A percentile compares a stretch with the other conserved stretches of the same genome.
These are phyloP conservation scores for Jaenimonas drosophilae DNA, from an alignment of 208 protist species.

Conservation along the genomic window DNA sequence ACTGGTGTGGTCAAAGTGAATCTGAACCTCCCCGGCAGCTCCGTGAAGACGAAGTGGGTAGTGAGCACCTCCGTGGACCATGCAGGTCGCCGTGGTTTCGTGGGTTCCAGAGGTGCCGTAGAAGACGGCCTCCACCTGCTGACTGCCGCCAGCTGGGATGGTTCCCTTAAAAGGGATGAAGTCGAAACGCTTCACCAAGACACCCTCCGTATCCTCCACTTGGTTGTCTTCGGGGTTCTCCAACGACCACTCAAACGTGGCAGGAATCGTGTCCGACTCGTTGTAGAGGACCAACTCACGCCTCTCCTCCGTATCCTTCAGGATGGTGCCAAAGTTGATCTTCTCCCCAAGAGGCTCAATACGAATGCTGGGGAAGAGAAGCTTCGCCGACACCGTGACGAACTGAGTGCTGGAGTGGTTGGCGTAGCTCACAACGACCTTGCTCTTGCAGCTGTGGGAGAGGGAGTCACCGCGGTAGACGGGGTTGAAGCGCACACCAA, in stretches of 20 bases:
- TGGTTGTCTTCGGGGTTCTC: slow-evolving; percentile 28
- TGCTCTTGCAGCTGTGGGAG: slow-evolving; percentile 60
- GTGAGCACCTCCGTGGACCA: slow-evolving; percentile 83
- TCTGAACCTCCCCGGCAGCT: slow-evolving; percentile 55
- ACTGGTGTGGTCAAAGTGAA: slow-evolving; percentile 66
- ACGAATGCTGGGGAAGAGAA: slow-evolving; percentile 86
- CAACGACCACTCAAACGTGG: slow-evolving; percentile 71
- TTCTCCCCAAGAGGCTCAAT: slow-evolving; percentile 30
- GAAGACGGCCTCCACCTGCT: slow-evolving; percentile 87
- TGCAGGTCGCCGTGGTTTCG: slow-evolving; percentile 75
- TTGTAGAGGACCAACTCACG: slow-evolving; percentile 74
- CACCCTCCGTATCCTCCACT: background rate
- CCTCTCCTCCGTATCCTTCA: slow-evolving; percentile 85
- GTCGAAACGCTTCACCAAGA: slow-evolving; percentile 75
- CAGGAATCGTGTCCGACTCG: slow-evolving; percentile 51
- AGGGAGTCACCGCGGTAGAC: slow-evolving; percentile 67
- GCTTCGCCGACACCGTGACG: slow-evolving; percentile 61
- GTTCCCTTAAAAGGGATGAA: slow-evolving; percentile 89
- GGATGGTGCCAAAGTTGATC: slow-evolving; percentile 88
- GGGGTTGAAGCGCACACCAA: slow-evolving; percentile 84
- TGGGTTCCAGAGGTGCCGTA: slow-evolving; percentile 45
- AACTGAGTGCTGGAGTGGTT: slow-evolving; percentile 86
- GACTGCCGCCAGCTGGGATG: slow-evolving; percentile 71
- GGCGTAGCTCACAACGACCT: slow-evolving; percentile 73
- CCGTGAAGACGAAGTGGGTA: slow-evolving; percentile 84